Base-by-base conservation (phyloP, 768 basidiomycete genomes). In the Cubamyces sp. region DNA sequence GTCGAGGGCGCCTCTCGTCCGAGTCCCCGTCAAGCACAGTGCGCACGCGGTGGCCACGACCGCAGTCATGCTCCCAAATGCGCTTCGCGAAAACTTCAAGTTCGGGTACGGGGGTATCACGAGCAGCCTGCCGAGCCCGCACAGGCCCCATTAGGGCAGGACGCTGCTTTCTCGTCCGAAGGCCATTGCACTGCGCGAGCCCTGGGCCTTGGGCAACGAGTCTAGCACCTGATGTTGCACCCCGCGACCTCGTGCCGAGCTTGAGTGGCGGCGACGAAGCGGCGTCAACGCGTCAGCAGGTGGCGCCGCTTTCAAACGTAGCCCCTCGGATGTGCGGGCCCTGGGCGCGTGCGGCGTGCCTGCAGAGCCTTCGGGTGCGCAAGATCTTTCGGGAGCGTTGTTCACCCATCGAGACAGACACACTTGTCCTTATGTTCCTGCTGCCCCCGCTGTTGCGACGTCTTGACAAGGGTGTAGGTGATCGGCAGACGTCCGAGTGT, bases 21-120 rank as follows among this genome's bases (percentile, higher is more conserved):
- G 34, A 34, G 34, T 34, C 34, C 34, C 34, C 34, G 34, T 34
- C 34, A 34, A 34, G 34, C 34, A 11, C 34, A 34, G 34, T 9
- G 34, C 37, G 26, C 47, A 57, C 57, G 54, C 16, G 28, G 30
- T 45, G 49, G 51, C 57, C 57, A 37, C 49, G 37, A 26, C 21
- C 57, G 47, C 56, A 49, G 56, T 26, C 47, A 48, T 23, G 42
- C 26, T 41, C 56, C 57, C 23, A 14, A 12, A n/a, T n/a, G 8
- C 28, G 57, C 57, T 59, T 59, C 57, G 49, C 49, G 57, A 59
- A 59, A 59, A 59, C 57, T 59, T 43, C 49, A 15, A n/a, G n/a
- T 51, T 30, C 48, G 57, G 57, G 14, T 11, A 16, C 9, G 41
- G 26, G 25, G n/a, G 49, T 43, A 59, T 59, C 57, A 59, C 57